phyloP scores from a whole-genome alignment of 495 filamentous ascomycete species.

The Cenococcum geophilum region DNA sequence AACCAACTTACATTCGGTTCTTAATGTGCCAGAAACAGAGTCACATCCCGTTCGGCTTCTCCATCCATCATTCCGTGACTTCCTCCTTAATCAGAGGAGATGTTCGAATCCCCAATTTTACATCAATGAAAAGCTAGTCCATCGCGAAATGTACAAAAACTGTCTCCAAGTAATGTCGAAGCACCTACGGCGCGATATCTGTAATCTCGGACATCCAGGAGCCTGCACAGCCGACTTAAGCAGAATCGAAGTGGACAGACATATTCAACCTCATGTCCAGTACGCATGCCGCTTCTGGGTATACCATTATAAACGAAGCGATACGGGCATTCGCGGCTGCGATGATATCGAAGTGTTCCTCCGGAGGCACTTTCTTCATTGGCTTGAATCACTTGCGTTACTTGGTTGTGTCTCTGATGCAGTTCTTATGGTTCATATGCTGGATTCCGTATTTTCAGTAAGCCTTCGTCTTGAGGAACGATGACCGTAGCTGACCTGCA shows the following conservation, averaged over 20 bases:
- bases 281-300: conserved; percentile 35
- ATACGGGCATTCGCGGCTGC: not conserved
- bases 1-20: conserved; percentile 34
- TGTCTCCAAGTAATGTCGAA: conserved; percentile 36
- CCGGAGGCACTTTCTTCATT: conserved; percentile 24
- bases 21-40: conserved; percentile 34
- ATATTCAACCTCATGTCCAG: not conserved
- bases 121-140: conserved; percentile 37
- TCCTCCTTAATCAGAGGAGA: conserved; percentile 34
- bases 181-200: conserved; percentile 38
- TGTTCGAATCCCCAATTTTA: conserved; percentile 35
- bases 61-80: conserved; percentile 49
- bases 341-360: not conserved
- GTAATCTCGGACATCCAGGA: conserved; percentile 30
- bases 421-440: not conserved
- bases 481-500: too few relatives aligned
- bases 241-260: not conserved
- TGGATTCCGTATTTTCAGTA: not conserved
- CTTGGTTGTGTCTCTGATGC: not conserved
- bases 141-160: conserved; percentile 33
- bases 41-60: conserved; percentile 36
- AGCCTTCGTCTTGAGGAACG: not conserved
- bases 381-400: conserved; percentile 17
- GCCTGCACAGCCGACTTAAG: not conserved
- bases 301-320: conserved; percentile 39